Evolutionary conservation across 2,329 filamentous ascomycete genomes (phyloP), one percentile per base, ranked within the genome.

Genomic region (Cladobotryum mycophilum): DNA sequence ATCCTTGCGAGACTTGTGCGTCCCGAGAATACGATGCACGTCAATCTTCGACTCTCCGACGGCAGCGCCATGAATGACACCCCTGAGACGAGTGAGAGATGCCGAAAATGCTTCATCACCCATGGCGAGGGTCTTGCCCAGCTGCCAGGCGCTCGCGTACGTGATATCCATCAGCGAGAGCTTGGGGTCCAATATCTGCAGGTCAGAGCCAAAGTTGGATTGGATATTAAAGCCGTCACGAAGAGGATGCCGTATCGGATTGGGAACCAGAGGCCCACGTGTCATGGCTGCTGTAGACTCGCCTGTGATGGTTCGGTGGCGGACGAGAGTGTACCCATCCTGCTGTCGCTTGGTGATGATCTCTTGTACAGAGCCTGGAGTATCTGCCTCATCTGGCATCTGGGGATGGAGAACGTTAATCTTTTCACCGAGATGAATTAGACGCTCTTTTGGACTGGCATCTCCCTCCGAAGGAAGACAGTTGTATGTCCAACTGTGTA

Each of bases 101-200:
- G 58, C 44, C n/a, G 53, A 61, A 47, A 70, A 72, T 0, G 49
- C 49, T 5, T 60, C 13, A 51, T 61, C 67, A 0, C 61, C 63
- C 2, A 73, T 54, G 0, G 67, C 72, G n/a, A 73, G 42, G 3
- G 59, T 61, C 41, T 62, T 64, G 0, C 73, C 72, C 1, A 73
- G 53, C 41, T 70, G 56, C 72, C 72, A 76, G 0, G 72, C 72
- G 1, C 58, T 47, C 0, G 64, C 62, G 56, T 74, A 76, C 0
- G 67, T 65, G 2, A 73, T 44, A 49, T 75, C 72, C 65, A 74
- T 70, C 4, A 74, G 50, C 0, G 64, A 64, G 0, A 65, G n/a
- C 4, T 64, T 41, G 3, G 49, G 41, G 45, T 75, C 71, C 0
- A 73, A 44, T n/a, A 74, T 66, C 51, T 69, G 63, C 15, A 69